Conservation (phyloP, 345 rosid species). For the Lepidium didymum region DNA sequence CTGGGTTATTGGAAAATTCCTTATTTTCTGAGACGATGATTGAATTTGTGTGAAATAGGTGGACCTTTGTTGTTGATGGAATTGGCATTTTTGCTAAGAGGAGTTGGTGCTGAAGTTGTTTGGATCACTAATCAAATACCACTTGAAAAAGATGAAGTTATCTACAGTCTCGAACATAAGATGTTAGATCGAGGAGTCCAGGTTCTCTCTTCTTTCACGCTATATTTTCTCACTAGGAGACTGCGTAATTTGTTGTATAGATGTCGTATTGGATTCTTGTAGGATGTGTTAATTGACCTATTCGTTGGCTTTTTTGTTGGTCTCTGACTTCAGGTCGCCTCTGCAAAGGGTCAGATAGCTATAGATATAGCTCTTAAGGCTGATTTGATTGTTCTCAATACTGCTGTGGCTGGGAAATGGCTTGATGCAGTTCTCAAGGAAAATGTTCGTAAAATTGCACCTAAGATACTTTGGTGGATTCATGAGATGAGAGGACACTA, state of each 20-base stretch:
- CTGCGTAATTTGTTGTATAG: background rate
- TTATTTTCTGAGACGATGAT: background rate
- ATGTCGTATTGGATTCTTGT: background rate
- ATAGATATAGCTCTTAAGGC: slow-evolving; percentile 59
- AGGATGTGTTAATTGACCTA: background rate
- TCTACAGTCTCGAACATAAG: slow-evolving; percentile 63
- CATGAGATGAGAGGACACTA: slow-evolving; percentile 98
- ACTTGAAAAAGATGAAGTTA: slow-evolving; percentile 40
- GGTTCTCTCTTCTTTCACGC: slow-evolving; percentile 27
- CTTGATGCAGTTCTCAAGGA: slow-evolving; percentile 75
- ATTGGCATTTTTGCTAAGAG: slow-evolving; percentile 63
- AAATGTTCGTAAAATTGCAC: slow-evolving; percentile 51
- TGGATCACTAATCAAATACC: slow-evolving; percentile 79
- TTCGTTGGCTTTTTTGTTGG: background rate
- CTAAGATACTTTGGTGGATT: slow-evolving; percentile 94
- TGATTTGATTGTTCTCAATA: slow-evolving; percentile 72
- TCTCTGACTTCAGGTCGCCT: slow-evolving; percentile 37
- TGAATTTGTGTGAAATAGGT: slow-evolving; percentile 32
- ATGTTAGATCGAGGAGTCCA: slow-evolving; percentile 78
- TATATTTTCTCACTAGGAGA: background rate
- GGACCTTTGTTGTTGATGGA: slow-evolving; percentile 84
- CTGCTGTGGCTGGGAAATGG: slow-evolving; percentile 98
- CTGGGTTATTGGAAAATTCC: background rate
- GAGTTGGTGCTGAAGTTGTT: slow-evolving; percentile 61
- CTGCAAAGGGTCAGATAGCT: slow-evolving; percentile 67